These are phyloP conservation scores for Kwoniella pini DNA, from an alignment of 768 basidiomycete genomes.

Conservation along the genomic window DNA sequence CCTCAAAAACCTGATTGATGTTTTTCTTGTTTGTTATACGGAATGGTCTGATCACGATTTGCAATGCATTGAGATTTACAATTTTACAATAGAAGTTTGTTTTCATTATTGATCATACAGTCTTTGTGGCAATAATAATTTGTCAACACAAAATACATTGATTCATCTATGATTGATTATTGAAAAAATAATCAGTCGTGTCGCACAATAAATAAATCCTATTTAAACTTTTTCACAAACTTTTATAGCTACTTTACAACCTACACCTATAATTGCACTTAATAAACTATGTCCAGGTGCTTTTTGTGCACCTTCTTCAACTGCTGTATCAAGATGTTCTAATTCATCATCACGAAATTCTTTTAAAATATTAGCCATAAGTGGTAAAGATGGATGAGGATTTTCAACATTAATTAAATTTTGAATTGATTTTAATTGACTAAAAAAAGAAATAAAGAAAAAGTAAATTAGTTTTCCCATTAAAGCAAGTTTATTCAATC, in stretches of 20 bases:
- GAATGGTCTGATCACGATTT: not conserved
- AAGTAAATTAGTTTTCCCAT: not conserved
- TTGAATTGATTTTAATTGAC: conserved; percentile 70
- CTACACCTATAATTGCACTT: conserved; percentile 77
- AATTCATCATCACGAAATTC: conserved; percentile 95
- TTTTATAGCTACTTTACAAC: conserved; percentile 87
- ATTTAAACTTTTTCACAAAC: conserved; percentile 78
- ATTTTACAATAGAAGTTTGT: too few species aligned
- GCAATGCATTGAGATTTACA: not conserved
- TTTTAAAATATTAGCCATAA: conserved; percentile 69
- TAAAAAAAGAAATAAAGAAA: conserved; percentile 51
- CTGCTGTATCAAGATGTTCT: conserved; percentile 88
- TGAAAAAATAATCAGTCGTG: not conserved
- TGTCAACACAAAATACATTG: too few species aligned
- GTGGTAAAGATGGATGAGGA: conserved; percentile 73
- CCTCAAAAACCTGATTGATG: too few species aligned
- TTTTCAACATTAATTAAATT: conserved; percentile 46
- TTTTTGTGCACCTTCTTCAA: conserved; percentile 80
- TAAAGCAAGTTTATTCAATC: too few species aligned
- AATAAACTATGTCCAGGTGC: conserved; percentile 89
- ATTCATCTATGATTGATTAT: too few species aligned
- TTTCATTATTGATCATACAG: too few species aligned
- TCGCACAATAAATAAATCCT: too few species aligned
- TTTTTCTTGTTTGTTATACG: too few species aligned
- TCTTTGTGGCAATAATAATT: too few species aligned